Conservation (phyloP, 192 early-diverging fungal genomes). For the Backusella mclennaniae region DNA sequence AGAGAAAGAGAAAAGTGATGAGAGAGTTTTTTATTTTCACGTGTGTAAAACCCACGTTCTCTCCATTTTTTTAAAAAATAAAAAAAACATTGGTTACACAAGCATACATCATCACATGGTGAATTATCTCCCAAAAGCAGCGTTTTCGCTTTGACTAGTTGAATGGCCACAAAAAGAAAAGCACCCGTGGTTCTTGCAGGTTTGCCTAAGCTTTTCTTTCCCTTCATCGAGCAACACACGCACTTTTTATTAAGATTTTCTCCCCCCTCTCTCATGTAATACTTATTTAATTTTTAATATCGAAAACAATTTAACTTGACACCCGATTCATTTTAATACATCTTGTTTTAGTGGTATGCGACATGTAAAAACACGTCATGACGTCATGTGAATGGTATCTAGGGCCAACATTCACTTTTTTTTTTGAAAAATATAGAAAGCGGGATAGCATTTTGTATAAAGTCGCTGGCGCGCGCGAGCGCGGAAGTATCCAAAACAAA, state of each 20-base stretch:
- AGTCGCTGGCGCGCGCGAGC: background rate
- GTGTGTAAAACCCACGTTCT: constrained; percentile 5
- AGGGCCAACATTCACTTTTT: background rate
- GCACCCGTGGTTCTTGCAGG: background rate
- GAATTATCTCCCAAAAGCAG: background rate
- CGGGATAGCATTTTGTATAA: background rate
- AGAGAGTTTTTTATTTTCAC: background rate
- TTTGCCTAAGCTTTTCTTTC: background rate
- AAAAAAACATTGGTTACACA: background rate
- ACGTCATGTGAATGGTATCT: background rate
- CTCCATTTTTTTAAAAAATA: background rate
- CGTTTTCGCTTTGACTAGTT: background rate
- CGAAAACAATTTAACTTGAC: background rate
- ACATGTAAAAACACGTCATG: background rate
- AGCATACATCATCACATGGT: background rate
- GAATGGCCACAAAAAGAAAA: constrained; percentile 1
- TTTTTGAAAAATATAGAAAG: background rate
- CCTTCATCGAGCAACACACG: background rate
- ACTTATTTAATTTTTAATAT: background rate
- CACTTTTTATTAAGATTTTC: background rate
- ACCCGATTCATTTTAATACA: background rate
- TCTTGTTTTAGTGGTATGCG: background rate
- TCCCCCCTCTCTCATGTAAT: background rate
- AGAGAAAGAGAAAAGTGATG: background rate
- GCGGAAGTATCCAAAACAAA: background rate